These are phyloP conservation scores for Fusarium redolens DNA, from an alignment of 2,329 filamentous ascomycete species.

Conservation along the genomic window DNA sequence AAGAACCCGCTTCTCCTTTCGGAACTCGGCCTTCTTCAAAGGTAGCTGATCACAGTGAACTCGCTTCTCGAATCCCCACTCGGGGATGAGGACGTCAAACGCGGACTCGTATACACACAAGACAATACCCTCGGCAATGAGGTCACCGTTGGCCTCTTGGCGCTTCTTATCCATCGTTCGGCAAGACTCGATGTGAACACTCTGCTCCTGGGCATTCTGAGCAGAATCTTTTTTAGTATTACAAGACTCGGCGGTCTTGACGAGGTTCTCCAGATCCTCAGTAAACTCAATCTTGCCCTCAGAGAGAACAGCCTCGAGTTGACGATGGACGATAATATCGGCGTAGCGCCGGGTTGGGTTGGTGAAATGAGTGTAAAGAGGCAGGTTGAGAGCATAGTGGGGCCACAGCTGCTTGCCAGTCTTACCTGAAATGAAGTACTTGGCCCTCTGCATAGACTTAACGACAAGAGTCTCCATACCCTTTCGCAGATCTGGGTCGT, in stretches of 20 bases:
- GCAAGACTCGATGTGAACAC: conserved; percentile 97
- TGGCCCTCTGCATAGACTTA: conserved; percentile 96
- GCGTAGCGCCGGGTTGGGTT: conserved; percentile 94
- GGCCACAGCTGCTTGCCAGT: conserved; percentile 80
- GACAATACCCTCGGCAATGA: conserved; percentile 95
- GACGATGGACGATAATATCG: conserved; percentile 94
- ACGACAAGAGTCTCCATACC: conserved; percentile 96
- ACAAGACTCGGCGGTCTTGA: conserved; percentile 93
- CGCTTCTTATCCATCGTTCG: conserved; percentile 94
- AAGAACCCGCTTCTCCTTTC: conserved; percentile 93
- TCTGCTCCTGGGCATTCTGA: conserved; percentile 97
- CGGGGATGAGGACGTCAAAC: conserved; percentile 96
- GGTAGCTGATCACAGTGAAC: conserved; percentile 98
- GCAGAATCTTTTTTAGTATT: conserved; percentile 99
- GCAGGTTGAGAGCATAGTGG: conserved; percentile 93
- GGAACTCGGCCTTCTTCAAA: conserved; percentile 98
- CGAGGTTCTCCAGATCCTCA: conserved; percentile 87
- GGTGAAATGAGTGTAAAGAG: conserved; percentile 97
- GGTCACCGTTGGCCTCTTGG: conserved; percentile 86
- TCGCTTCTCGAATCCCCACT: conserved; percentile 99
- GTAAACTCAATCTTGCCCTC: conserved; percentile 84
- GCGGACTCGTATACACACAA: conserved; percentile 98
- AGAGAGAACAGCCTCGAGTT: conserved; percentile 88
- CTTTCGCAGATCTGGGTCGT: conserved; percentile 90
- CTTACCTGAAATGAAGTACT: conserved; percentile 91